Conservation (phyloP, 2,329 filamentous ascomycete species). For the Peltaster fructicola region DNA sequence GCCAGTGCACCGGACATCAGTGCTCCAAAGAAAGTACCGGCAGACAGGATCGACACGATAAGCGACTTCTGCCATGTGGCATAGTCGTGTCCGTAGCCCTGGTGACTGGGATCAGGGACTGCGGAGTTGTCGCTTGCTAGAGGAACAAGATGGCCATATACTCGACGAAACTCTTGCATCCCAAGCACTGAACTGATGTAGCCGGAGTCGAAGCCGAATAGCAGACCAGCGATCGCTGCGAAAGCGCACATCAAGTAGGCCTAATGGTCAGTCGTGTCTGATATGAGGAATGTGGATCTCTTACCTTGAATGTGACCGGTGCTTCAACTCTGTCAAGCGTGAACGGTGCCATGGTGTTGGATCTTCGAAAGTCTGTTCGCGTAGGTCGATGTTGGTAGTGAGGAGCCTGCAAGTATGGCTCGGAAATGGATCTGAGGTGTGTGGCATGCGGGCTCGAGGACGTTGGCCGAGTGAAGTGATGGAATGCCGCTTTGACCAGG, state of each 20-base stretch:
- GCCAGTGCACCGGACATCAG: slow-evolving; percentile 39
- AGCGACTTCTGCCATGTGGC: slow-evolving; percentile 31
- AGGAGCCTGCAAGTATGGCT: no score
- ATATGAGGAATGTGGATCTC: neutral
- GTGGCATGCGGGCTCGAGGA: no score
- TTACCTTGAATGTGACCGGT: slow-evolving; percentile 18
- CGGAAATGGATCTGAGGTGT: no score
- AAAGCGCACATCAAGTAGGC: slow-evolving; percentile 44
- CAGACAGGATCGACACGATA: slow-evolving; percentile 58
- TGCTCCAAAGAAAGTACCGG: slow-evolving; percentile 60
- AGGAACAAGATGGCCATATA: slow-evolving; percentile 14
- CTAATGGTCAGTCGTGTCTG: slow-evolving; percentile 12
- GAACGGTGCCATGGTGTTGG: no score
- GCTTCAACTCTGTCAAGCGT: no score
- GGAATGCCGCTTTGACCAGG: no score
- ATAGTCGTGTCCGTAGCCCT: slow-evolving; percentile 12
- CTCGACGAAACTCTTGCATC: slow-evolving; percentile 29
- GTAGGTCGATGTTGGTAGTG: no score
- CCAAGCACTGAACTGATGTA: slow-evolving; percentile 36
- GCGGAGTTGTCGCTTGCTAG: slow-evolving; percentile 2
- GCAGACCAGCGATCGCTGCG: slow-evolving; percentile 42
- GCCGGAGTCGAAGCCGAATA: slow-evolving; percentile 42
- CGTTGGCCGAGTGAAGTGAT: no score
- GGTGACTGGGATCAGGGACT: slow-evolving; percentile 3
- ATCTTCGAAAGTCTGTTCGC: no score